phyloP scores from a whole-genome alignment of 108 stramenopile genomes.

The Chaetoceros muelleri region DNA sequence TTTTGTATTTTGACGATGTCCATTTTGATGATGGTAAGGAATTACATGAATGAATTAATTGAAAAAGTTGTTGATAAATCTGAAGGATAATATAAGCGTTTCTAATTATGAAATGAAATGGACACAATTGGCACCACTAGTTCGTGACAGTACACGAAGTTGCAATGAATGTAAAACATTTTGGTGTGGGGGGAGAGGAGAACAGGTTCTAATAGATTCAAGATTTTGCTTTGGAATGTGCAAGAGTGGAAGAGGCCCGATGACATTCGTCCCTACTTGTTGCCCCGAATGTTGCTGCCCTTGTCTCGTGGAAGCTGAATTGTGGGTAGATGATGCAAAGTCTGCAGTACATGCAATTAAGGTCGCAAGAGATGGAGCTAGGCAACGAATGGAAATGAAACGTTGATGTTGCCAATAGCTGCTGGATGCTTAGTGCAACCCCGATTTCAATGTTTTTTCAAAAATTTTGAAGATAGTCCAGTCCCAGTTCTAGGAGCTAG shows the following conservation, averaged over 20 bases:
- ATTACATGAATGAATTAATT: no score
- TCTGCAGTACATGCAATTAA: conserved; percentile 7
- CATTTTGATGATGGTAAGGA: conserved; percentile 13
- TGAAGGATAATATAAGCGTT: no score
- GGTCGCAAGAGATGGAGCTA: conserved; percentile 12
- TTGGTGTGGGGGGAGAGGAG: conserved; percentile 18
- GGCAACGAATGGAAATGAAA: conserved; percentile 4
- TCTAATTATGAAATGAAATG: no score
- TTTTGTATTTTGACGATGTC: conserved; percentile 25
- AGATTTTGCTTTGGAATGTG: conserved; percentile 14
- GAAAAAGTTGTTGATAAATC: no score
- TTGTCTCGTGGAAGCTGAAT: conserved; percentile 5
- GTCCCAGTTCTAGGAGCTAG: no score
- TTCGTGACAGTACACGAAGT: conserved; percentile 16
- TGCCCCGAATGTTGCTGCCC: not conserved
- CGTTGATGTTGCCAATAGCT: no score
- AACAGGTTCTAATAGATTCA: conserved; percentile 17
- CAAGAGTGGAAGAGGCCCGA: conserved; percentile 1
- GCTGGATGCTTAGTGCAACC: no score
- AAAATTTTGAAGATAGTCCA: no score
- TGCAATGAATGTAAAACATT: conserved; percentile 20
- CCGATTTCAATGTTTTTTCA: no score
- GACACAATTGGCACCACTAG: no score
- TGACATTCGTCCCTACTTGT: not conserved
- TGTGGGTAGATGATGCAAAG: conserved; percentile 9